Evolutionary conservation across 352 stramenopile genomes (phyloP), one percentile per base, ranked within the genome.

Genomic region (Pythium aristosporum): DNA sequence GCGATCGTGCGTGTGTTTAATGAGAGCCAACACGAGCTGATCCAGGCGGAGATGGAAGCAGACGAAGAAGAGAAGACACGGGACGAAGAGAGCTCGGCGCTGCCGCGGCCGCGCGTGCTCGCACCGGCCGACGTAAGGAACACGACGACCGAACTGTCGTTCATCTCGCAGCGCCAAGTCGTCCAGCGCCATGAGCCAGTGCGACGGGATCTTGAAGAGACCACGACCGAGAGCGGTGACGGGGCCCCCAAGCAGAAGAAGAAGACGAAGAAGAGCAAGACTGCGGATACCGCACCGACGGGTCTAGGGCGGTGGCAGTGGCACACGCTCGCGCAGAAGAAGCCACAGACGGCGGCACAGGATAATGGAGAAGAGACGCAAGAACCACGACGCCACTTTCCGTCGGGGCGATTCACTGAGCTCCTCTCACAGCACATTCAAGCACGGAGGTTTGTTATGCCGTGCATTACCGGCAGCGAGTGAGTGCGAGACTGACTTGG

Each of bases 91-190:
- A 46, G 62, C 69, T 15, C 55, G 69, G 57, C 73, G 56, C 36
- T n/a, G 15, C 71, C 79, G 39, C 73, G 76, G 23, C 41, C 25
- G 34, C 34, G 44, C 16, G 56, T 61, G 23, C 41, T 70, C 3
- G 57, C 47, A 8, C 34, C 49, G 2, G 77, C 75, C 25, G 77
- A 76, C 18, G 61, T 89, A 7, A 70, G 81, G 16, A 70, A 85
- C 39, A 85, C 81, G 8, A 87, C 85, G 16, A 85, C 81, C 0
- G 85, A 94, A 57, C 54, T 94, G 34, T 85, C 75, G 13, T 88
- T 86, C 50, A 81, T 94, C 44, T 92, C 85, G 1, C 85, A 94
- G 57, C 76, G 82, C 9, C 85, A 92, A 63, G 85, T 94, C 5
- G 80, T 94, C 20, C 79, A 91, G 57, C 80, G 83, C 4, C 79